A percentile compares a stretch with the other conserved stretches of the same genome.
Evolutionary conservation across 345 rosid species (phyloP).

Genomic region (rapeseed (Brassica napus)): DNA sequence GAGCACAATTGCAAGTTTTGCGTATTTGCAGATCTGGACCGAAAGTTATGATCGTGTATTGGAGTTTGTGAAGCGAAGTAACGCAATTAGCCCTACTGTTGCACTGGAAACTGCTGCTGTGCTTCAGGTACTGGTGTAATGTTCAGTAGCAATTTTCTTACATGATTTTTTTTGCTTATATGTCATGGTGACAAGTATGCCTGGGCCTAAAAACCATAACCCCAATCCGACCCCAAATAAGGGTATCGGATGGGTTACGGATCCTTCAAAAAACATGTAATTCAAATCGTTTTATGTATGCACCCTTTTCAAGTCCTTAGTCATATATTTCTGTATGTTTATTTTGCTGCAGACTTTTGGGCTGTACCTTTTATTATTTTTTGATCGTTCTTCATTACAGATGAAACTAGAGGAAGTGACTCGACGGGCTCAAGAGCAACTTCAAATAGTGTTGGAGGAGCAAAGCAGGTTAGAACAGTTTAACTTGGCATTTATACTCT

Average conservation of each 20-base stretch:
- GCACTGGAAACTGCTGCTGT: conserved; percentile 96
- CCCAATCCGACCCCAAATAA: no score
- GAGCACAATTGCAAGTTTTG: conserved; percentile 13
- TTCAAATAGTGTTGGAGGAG: conserved; percentile 90
- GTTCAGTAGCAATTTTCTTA: conserved; percentile 15
- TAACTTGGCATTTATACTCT: conserved; percentile 3
- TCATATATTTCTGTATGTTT: conserved; percentile 16
- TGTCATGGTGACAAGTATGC: neutral
- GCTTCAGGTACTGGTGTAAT: conserved; percentile 76
- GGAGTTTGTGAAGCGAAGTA: conserved; percentile 94
- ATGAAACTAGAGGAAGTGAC: conserved; percentile 93
- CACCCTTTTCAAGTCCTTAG: conserved; percentile 5
- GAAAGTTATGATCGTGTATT: conserved; percentile 87
- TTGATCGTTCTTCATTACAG: conserved; percentile 45
- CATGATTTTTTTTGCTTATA: neutral
- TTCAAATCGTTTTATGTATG: conserved; percentile 6
- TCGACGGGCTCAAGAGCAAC: conserved; percentile 95
- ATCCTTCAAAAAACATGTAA: conserved; percentile 1
- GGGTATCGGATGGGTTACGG: no score
- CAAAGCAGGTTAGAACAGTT: conserved; percentile 72
- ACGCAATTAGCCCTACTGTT: conserved; percentile 89
- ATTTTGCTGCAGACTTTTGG: conserved; percentile 10
- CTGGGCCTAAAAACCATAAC: no score
- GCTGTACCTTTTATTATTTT: neutral
- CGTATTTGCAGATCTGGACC: conserved; percentile 68